These are phyloP conservation scores for Monosporascus sp. DNA, from an alignment of 2,329 filamentous ascomycete genomes.

Conservation along the genomic window DNA sequence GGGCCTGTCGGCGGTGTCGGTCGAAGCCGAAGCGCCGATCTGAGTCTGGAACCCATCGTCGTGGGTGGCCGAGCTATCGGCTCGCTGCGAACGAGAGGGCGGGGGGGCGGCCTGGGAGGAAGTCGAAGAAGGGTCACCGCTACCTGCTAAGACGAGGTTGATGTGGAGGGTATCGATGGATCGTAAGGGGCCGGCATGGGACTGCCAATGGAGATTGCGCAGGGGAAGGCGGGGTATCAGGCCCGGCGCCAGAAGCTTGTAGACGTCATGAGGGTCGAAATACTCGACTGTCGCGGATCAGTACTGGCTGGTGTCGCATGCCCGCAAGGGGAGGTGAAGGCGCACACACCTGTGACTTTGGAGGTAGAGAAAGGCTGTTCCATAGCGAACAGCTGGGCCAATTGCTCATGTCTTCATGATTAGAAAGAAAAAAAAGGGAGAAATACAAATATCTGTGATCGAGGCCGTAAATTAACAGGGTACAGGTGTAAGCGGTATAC, in stretches of 20 bases:
- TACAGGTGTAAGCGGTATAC: not conserved
- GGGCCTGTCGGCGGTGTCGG: constrained; percentile 34
- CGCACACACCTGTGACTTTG: constrained; percentile 65
- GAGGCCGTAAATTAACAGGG: too few species aligned
- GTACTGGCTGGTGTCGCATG: constrained; percentile 5
- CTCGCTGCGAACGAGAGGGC: constrained; percentile 27
- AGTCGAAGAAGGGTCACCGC: constrained; percentile 36
- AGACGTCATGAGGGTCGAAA: constrained; percentile 87
- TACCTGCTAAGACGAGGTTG: constrained; percentile 67
- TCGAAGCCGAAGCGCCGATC: constrained; percentile 29
- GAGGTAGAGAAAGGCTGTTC: constrained; percentile 66
- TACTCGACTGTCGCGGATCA: constrained; percentile 69
- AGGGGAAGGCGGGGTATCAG: constrained; percentile 77
- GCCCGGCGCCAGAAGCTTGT: constrained; percentile 73
- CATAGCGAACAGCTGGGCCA: constrained; percentile 45
- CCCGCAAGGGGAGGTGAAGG: constrained; percentile 10
- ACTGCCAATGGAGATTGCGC: constrained; percentile 95
- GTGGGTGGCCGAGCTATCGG: constrained; percentile 25
- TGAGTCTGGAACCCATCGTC: constrained; percentile 62
- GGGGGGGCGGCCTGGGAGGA: constrained; percentile 31
- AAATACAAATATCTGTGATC: too few species aligned
- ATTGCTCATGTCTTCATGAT: constrained; percentile 25
- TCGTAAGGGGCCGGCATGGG: constrained; percentile 80
- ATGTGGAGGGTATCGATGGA: constrained; percentile 92
- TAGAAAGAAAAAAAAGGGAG: constrained; percentile 8